phyloP scores from a whole-genome alignment of 805 yeast genomes.

The Starmerella lactis-condensi region DNA sequence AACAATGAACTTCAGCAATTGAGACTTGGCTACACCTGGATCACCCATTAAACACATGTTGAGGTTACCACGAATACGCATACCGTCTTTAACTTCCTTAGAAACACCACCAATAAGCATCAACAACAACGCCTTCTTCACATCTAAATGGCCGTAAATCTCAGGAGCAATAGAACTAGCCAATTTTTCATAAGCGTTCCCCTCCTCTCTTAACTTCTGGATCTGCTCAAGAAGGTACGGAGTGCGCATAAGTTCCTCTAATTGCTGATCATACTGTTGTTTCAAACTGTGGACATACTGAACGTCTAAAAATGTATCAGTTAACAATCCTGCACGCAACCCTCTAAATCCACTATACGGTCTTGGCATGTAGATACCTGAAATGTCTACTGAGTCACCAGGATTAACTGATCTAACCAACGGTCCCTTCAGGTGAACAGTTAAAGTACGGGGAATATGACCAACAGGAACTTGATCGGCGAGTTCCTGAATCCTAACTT shows the following conservation, averaged over 20 bases:
- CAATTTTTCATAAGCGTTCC: slow-evolving; percentile 59
- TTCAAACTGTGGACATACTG: slow-evolving; percentile 77
- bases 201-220: slow-evolving; percentile 34
- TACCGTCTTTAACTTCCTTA: slow-evolving; percentile 86
- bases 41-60: slow-evolving; percentile 95
- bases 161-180: slow-evolving; percentile 93
- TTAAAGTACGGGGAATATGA: slow-evolving; percentile 78
- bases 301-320: slow-evolving; percentile 84
- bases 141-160: slow-evolving; percentile 83
- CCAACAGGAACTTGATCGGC: slow-evolving; percentile 96
- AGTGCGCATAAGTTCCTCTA: slow-evolving; percentile 26
- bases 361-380: slow-evolving; percentile 82
- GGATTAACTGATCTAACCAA: slow-evolving; percentile 75
- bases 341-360: slow-evolving; percentile 95
- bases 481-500: slow-evolving; percentile 81
- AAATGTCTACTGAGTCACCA: slow-evolving; percentile 84
- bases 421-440: slow-evolving; percentile 80
- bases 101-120: slow-evolving; percentile 89
- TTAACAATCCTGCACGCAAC: slow-evolving; percentile 72
- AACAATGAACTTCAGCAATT: slow-evolving; percentile 71
- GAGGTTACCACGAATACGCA: slow-evolving; percentile 93
- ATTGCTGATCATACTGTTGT: slow-evolving; percentile 50
- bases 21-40: slow-evolving; percentile 98
- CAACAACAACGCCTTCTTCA: slow-evolving; percentile 72
- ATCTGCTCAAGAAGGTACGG: slow-evolving; percentile 38